Conservation (phyloP, 2,329 filamentous ascomycete genomes). For the Colletotrichum destructivum region DNA sequence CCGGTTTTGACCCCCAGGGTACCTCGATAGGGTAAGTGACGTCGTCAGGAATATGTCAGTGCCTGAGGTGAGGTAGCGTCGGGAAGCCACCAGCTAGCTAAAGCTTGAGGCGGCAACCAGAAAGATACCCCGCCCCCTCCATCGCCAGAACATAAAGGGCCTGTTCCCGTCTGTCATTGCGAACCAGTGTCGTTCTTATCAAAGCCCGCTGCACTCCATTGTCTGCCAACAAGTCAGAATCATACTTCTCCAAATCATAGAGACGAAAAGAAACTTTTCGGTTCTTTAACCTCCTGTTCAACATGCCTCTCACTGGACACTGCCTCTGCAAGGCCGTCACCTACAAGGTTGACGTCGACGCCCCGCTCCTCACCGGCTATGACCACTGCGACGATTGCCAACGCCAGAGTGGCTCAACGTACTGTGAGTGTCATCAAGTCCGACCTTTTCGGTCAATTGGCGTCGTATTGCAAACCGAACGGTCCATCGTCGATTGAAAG, state of each 20-base stretch:
- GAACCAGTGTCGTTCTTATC: conserved; percentile 2
- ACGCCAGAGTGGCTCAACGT: conserved; percentile 78
- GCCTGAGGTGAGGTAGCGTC: conserved; percentile 23
- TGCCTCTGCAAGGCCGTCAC: conserved; percentile 81
- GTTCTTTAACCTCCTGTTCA: conserved; percentile 45
- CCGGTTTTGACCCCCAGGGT: conserved; percentile 20
- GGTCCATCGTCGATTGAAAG: background rate
- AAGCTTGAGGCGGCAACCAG: conserved; percentile 24
- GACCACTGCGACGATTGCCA: conserved; percentile 83
- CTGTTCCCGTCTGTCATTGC: conserved; percentile 18
- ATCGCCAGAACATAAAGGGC: conserved; percentile 33
- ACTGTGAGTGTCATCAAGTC: conserved; percentile 64
- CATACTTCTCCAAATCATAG: conserved; percentile 19
- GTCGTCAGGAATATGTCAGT: conserved; percentile 39
- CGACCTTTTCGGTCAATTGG: background rate
- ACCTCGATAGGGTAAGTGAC: conserved; percentile 38
- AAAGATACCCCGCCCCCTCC: conserved; percentile 36
- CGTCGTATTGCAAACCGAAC: background rate
- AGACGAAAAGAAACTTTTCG: background rate
- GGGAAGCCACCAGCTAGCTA: conserved; percentile 38
- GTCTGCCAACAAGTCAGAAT: conserved; percentile 10
- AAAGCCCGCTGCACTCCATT: conserved; percentile 31
- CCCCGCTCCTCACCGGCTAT: conserved; percentile 71
- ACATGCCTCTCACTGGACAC: conserved; percentile 78
- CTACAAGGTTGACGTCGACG: conserved; percentile 72